These are phyloP conservation scores for Solanum hybrid DNA, from an alignment of 305 asterid species.

Conservation along the genomic window DNA sequence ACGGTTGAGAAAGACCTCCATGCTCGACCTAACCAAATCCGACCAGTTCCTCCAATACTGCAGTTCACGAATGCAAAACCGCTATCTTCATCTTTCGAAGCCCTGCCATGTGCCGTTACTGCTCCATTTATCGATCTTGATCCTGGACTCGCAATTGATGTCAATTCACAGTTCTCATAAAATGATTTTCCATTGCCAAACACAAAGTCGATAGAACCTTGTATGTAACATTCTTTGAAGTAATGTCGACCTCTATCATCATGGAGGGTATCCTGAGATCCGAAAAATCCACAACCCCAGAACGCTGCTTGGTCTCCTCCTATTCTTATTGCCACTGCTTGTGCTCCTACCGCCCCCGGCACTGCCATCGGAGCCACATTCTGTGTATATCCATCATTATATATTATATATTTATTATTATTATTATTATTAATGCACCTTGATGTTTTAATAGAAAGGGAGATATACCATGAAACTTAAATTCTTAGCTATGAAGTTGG, in stretches of 20 bases:
- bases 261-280: constrained; percentile 84
- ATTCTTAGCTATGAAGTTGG: constrained; percentile 73
- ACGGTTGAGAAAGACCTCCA: constrained; percentile 90
- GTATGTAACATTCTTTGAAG: constrained; percentile 74
- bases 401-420: too few species aligned
- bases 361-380: constrained; percentile 72
- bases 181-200: constrained; percentile 78
- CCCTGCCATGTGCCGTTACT: constrained; percentile 73
- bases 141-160: constrained; percentile 76
- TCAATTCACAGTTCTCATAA: constrained; percentile 62
- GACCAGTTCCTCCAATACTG: constrained; percentile 71
- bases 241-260: constrained; percentile 88
- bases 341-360: constrained; percentile 79
- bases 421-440: not conserved
- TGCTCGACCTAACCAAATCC: constrained; percentile 88
- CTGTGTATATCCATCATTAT: constrained; percentile 15
- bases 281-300: constrained; percentile 90
- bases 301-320: constrained; percentile 71
- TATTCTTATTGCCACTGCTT: constrained; percentile 78
- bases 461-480: constrained; percentile 66
- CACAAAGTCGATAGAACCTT: constrained; percentile 84
- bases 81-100: constrained; percentile 67
- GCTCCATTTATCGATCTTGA: constrained; percentile 50
- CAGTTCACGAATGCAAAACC: constrained; percentile 65
- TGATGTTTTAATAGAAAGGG: not conserved